These are phyloP conservation scores for Ilyonectria robusta DNA, from an alignment of 2,329 filamentous ascomycete species.

Conservation along the genomic window DNA sequence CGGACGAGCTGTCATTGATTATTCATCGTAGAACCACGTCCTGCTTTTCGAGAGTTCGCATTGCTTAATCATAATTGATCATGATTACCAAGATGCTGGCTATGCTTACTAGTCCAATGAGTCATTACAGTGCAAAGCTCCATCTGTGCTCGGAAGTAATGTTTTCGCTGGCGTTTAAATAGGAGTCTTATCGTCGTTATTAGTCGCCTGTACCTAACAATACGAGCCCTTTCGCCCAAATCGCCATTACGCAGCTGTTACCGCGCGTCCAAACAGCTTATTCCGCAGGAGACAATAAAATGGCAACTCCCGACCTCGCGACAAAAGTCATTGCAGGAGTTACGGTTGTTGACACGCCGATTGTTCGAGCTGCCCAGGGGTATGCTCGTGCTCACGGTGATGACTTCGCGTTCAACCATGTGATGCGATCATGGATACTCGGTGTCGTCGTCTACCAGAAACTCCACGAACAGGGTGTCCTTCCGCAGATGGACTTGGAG, in stretches of 20 bases:
- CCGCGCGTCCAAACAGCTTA: not conserved
- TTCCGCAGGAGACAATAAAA: not conserved
- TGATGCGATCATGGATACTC: constrained; percentile 9
- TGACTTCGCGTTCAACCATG: constrained; percentile 5
- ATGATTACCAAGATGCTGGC: not conserved
- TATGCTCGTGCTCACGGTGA: constrained; percentile 7
- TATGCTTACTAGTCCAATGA: not conserved
- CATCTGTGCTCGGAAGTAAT: not conserved
- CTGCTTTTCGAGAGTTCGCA: not conserved
- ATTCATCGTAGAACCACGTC: not conserved
- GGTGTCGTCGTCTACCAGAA: constrained; percentile 7
- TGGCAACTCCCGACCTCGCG: not conserved
- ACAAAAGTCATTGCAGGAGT: constrained; percentile 5
- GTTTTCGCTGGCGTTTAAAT: not conserved
- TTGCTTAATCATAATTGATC: not conserved
- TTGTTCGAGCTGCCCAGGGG: constrained; percentile 3
- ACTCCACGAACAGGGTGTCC: not conserved
- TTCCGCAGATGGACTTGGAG: constrained; percentile 5
- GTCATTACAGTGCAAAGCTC: not conserved
- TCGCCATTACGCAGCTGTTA: not conserved
- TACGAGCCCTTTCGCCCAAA: not conserved
- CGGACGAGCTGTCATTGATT: not conserved
- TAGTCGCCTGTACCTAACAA: not conserved
- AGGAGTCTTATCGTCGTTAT: not conserved
- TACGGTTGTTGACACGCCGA: constrained; percentile 3